Percentiles rank a stretch among this genome's conserved stretches.
Conservation (phyloP, 2,329 filamentous ascomycete species). For the Allantophomopsis lycopodina region DNA sequence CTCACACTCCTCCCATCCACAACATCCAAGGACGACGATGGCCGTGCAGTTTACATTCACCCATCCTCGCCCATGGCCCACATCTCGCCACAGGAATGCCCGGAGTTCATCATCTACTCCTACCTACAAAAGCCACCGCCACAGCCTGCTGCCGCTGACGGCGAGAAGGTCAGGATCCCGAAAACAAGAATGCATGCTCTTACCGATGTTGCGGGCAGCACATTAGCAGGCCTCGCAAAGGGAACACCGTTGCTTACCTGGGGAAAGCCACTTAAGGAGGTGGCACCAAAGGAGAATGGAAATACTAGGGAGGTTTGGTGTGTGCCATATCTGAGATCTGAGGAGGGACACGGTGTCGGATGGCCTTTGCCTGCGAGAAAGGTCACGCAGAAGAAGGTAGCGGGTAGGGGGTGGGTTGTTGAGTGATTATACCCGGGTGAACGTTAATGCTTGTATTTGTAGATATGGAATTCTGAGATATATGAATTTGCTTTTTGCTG, state of each 20-base stretch:
- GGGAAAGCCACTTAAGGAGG: slow-evolving; percentile 84
- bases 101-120: slow-evolving; percentile 77
- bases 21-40: slow-evolving; percentile 31
- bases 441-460: too few relatives aligned
- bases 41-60: slow-evolving; percentile 69
- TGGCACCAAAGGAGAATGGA: slow-evolving; percentile 33
- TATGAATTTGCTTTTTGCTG: too few relatives aligned
- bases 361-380: slow-evolving; percentile 83
- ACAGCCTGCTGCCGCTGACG: slow-evolving; percentile 25
- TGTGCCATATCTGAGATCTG: slow-evolving; percentile 60
- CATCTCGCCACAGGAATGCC: slow-evolving; percentile 57
- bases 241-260: slow-evolving; percentile 75
- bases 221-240: slow-evolving; percentile 67
- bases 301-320: slow-evolving; percentile 65
- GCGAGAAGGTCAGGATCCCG: slow-evolving; percentile 30
- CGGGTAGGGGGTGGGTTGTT: slow-evolving; percentile 57
- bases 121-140: slow-evolving; percentile 61
- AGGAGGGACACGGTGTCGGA: slow-evolving; percentile 51
- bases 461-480: too few relatives aligned
- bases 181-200: slow-evolving; percentile 83
- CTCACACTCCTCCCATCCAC: slow-evolving; percentile 65
- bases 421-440: slow-evolving; percentile 8
- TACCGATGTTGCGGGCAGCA: slow-evolving; percentile 61
- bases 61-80: slow-evolving; percentile 70
- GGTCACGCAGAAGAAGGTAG: slow-evolving; percentile 65